Percentiles rank a stretch among this genome's conserved stretches.
Evolutionary conservation across 2,329 filamentous ascomycete species (phyloP).

Genomic region (Trichoderma semiorbis): DNA sequence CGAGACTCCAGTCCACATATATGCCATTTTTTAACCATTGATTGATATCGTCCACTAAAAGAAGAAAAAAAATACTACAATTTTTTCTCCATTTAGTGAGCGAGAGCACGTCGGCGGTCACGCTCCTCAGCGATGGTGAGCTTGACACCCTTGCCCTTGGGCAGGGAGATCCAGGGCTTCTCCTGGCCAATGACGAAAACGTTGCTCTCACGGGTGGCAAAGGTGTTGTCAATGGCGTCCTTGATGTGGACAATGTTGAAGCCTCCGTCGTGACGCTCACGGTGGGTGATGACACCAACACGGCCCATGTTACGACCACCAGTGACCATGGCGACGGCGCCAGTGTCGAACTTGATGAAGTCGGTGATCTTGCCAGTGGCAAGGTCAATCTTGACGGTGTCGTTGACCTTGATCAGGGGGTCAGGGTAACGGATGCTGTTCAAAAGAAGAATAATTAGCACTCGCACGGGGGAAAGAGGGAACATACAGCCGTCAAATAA

Average conservation of each 20-base stretch:
- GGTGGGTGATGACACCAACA: conserved; percentile 99
- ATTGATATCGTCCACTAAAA: conserved; percentile 21
- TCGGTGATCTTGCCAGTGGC: conserved; percentile 96
- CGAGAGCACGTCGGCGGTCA: conserved; percentile 76
- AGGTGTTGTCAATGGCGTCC: conserved; percentile 99
- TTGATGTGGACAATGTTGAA: conserved; percentile 99
- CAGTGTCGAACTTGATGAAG: conserved; percentile 98
- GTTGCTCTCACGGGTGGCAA: conserved; percentile 99
- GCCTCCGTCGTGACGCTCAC: conserved; percentile 99
- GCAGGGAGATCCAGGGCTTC: conserved; percentile 99
- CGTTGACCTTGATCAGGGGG: conserved; percentile 98
- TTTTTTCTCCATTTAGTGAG: conserved; percentile 39
- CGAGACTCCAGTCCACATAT: conserved; percentile 41
- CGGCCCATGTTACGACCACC: conserved; percentile 99
- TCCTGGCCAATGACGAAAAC: conserved; percentile 98
- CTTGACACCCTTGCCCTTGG: conserved; percentile 99
- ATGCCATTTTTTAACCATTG: conserved; percentile 25
- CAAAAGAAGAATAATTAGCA: conserved; percentile 20
- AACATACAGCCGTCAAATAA: conserved; percentile 55
- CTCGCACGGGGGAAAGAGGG: conserved; percentile 39
- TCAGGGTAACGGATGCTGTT: conserved; percentile 98
- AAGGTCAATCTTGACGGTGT: conserved; percentile 99
- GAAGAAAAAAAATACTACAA: background rate
- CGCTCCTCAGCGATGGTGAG: conserved; percentile 98
- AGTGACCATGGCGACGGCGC: conserved; percentile 96